phyloP scores from a whole-genome alignment of 805 yeast genomes.

The Kurtzmaniella fragi region DNA sequence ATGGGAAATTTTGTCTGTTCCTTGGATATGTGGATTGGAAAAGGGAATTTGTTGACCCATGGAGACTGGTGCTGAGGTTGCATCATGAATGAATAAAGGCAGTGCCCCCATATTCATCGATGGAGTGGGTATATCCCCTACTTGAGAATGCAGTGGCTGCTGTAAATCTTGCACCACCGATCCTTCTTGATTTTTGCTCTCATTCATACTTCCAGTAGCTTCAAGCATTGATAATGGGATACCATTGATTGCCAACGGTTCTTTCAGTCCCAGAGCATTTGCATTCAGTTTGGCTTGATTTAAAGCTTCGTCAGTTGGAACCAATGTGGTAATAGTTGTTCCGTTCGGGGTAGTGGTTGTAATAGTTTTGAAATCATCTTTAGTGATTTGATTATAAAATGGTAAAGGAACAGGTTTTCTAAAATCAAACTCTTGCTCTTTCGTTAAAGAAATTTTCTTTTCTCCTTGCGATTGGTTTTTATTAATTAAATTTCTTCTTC shows the following conservation, averaged over 20 bases:
- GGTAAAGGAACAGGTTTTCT: constrained; percentile 68
- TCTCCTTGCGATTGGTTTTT: constrained; percentile 14
- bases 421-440: constrained; percentile 9
- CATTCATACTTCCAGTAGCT: constrained; percentile 66
- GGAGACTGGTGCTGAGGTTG: no score
- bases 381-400: constrained; percentile 83
- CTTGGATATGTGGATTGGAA: background rate
- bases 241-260: constrained; percentile 60
- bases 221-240: constrained; percentile 69
- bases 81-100: constrained; percentile 2
- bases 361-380: constrained; percentile 81
- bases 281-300: constrained; percentile 54
- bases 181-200: constrained; percentile 4
- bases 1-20: constrained; percentile 1
- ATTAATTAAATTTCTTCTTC: constrained; percentile 52
- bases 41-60: no score
- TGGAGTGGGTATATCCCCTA: background rate
- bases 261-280: constrained; percentile 49
- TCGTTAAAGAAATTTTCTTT: background rate
- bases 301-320: constrained; percentile 79
- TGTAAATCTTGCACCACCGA: background rate
- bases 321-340: constrained; percentile 82
- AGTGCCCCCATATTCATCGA: constrained; percentile 1
- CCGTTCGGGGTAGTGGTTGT: constrained; percentile 90
- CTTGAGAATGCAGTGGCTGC: background rate